Conservation (phyloP, 2,329 filamentous ascomycete genomes). For the Drechslerella stenobrocha region DNA sequence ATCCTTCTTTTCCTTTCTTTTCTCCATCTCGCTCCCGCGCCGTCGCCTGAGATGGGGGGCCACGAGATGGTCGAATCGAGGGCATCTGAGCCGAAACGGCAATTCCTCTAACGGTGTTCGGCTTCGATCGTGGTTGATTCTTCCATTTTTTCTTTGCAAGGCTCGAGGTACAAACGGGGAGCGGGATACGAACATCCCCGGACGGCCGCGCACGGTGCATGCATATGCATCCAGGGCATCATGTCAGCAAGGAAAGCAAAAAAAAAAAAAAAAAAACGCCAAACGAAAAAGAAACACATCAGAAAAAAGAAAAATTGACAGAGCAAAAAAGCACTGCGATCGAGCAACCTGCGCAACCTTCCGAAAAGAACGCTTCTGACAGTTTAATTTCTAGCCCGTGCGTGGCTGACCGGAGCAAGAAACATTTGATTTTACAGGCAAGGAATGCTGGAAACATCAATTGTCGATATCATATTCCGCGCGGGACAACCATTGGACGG, state of each 20-base stretch:
- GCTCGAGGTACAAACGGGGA: slow-evolving; percentile 3
- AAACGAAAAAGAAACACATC: background rate
- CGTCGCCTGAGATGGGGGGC: too few relatives aligned
- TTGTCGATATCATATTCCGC: too few relatives aligned
- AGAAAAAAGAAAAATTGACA: background rate
- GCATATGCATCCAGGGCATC: too few relatives aligned
- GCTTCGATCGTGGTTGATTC: background rate
- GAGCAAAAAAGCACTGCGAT: background rate
- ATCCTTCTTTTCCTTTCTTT: too few relatives aligned
- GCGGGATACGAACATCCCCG: slow-evolving; percentile 8
- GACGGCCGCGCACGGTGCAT: slow-evolving; percentile 3
- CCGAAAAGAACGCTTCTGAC: slow-evolving; percentile 6
- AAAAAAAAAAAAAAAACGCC: background rate
- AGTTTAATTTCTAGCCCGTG: slow-evolving; percentile 1
- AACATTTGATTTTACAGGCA: background rate
- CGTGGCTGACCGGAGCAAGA: background rate
- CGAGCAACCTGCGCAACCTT: slow-evolving; percentile 5
- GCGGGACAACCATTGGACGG: too few relatives aligned
- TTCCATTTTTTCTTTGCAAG: too few relatives aligned
- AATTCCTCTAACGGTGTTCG: slow-evolving; percentile 3
- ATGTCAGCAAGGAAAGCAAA: too few relatives aligned
- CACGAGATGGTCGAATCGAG: background rate
- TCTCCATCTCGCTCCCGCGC: too few relatives aligned
- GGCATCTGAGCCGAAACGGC: slow-evolving; percentile 2
- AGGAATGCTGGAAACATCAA: too few relatives aligned